Base-by-base conservation (phyloP, 208 protist genomes). In the Histomonas meleagridis region DNA sequence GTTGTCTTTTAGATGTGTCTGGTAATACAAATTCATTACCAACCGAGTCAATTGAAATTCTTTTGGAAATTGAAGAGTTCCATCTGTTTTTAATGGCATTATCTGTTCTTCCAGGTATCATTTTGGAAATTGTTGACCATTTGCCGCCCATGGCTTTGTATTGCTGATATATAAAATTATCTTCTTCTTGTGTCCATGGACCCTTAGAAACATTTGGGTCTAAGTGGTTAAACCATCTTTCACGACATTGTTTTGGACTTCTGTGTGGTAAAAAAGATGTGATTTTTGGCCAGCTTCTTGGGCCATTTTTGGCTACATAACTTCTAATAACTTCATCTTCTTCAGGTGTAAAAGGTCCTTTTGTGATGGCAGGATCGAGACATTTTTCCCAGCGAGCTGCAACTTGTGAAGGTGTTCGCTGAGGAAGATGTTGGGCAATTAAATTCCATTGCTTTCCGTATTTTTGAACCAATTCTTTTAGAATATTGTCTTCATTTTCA, bases 11-110 rank as follows among this genome's bases (percentile, higher is more conserved):
- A 51, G n/a, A 43, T 18, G 76, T 57, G 55, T 86, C 76, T 86
- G 76, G 76, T 9, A 86, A 35, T 32, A 86, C 18, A 86, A 55
- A 86, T 86, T 86, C 76, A n/a, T 51, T 86, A 38, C 76, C 76
- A 55, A 55, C 55, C 18, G 40, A 12, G 38, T 86, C 76, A 32
- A 51, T 43, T 55, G 51, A 46, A 55, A 86, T 32, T 86, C 76
- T 51, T 35, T 86, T 86, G 7, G 76, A 86, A 46, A 94, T 86
- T 51, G 94, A 94, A 26, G 94, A 94, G 46, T 94, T 94, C 94
- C 94, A 94, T 49, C 92, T 92, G 76, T 94, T 94, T 90, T 94
- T 94, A 32, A 94, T 93, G 23, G 93, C 69, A 91, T 94, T 94
- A 70, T 94, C 94, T 51, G 94, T 94, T 78, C 92, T 93, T 38